A percentile compares a stretch with the other conserved stretches of the same genome.
These are phyloP conservation scores for Galeopsis tetrahit DNA, from an alignment of 257 asterid genomes.

Conservation along the genomic window DNA sequence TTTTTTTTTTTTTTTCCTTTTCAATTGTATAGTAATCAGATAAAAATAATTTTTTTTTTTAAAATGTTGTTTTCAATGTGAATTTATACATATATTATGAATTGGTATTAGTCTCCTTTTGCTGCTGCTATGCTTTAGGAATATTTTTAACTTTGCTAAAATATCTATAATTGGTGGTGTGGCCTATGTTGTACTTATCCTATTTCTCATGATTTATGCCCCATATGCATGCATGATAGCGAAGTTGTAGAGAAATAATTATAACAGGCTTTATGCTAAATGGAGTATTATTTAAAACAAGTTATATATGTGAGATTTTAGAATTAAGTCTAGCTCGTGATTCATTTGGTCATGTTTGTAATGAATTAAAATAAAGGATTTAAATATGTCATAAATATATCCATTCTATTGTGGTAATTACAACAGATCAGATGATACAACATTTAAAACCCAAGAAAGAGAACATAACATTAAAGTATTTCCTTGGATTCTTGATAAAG, in stretches of 20 bases:
- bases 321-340: no score
- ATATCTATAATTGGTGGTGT: constrained; percentile 21
- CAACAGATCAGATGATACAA: no score
- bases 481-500: not conserved
- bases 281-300: not conserved
- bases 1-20: not conserved
- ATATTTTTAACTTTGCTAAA: constrained; percentile 24
- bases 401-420: no score
- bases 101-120: constrained; percentile 25
- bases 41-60: not conserved
- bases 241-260: constrained; percentile 10
- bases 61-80: constrained; percentile 31
- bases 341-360: no score
- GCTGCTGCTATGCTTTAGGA: constrained; percentile 38
- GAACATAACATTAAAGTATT: not conserved
- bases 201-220: constrained; percentile 1
- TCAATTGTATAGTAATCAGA: constrained; percentile 39
- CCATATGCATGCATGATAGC: constrained; percentile 38
- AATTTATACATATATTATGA: not conserved
- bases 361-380: no score
- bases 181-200: constrained; percentile 27
- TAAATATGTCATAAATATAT: no score
- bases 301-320: not conserved
- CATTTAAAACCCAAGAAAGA: no score
- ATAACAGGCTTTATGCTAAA: not conserved